Base-by-base conservation (phyloP, 768 basidiomycete species). In the Vararia minispora region DNA sequence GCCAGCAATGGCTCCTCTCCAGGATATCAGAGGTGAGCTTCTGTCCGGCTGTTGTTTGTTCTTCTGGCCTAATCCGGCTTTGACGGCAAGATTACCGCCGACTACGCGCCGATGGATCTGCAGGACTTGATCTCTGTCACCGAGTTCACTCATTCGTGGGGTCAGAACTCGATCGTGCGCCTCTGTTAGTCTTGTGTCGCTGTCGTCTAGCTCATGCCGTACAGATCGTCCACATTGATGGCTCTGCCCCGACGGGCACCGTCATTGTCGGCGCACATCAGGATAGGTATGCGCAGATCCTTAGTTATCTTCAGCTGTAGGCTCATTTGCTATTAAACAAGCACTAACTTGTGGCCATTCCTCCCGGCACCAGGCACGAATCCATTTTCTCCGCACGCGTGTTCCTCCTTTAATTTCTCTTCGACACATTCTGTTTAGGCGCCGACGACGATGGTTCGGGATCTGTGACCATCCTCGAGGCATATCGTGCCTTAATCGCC, bases 61-160 rank as follows among this genome's bases (percentile, higher is more conserved):
- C 18, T 27, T 33, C 25, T 22, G 35, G 32, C 24, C 26, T 35
- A 16, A 40, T 36, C 44, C 33, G 23, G 46, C 35, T 33, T 35
- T 32, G 32, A 23, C 29, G 31, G 33, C 46, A 36, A 86, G 83
- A 73, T 80, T 43, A 89, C 86, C 2, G 47, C 59, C 26, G 55
- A 78, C 47, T 73, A 63, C 42, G 83, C 77, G 11, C 69, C 76
- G 4, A 55, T 72, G 28, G 63, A 66, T 23, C 59, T 89, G 34
- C 69, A 61, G 31, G 51, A 68, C 32, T 48, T 57, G 12, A 84
- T 94, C 49, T 69, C 70, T 5, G 57, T 89, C 41, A 61, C 66
- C 18, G 87, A 88, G 56, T 89, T 90, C 49, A 40, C 61, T 34
- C 88, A 91, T 55, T 60, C 74, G 2, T 91, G 89, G 90, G 79